Evolutionary conservation across 257 asterid genomes (phyloP).

Genomic region (Eucommia ulmoides): DNA sequence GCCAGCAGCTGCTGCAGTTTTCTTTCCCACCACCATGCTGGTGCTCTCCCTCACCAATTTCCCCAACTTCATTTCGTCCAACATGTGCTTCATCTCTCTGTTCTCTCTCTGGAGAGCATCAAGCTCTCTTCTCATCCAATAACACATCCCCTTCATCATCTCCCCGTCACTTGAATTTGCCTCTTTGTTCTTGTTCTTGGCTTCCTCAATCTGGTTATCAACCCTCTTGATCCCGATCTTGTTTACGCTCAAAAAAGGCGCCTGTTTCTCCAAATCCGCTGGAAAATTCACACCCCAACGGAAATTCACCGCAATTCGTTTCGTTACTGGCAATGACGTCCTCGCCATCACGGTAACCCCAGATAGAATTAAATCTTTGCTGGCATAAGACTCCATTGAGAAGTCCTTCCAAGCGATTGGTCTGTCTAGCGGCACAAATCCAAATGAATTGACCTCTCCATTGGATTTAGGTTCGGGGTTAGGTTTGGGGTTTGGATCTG

Average conservation of each 20-base stretch:
- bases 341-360: constrained; percentile 47
- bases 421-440: constrained; percentile 57
- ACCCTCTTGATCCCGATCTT: constrained; percentile 55
- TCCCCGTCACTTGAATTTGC: constrained; percentile 28
- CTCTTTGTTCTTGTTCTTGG: constrained; percentile 19
- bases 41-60: constrained; percentile 17
- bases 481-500: constrained; percentile 8
- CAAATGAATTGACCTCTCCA: constrained; percentile 32
- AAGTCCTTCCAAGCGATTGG: constrained; percentile 34
- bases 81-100: constrained; percentile 43
- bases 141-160: constrained; percentile 46
- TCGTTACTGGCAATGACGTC: constrained; percentile 52
- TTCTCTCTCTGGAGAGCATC: constrained; percentile 45
- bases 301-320: constrained; percentile 29
- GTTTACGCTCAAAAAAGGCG: constrained; percentile 55
- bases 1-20: constrained; percentile 14
- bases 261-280: constrained; percentile 26
- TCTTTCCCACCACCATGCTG: constrained; percentile 15
- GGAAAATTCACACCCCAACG: constrained; percentile 69
- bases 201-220: constrained; percentile 30
- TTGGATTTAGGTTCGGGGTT: constrained; percentile 6
- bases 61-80: constrained; percentile 44
- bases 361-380: constrained; percentile 31
- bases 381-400: constrained; percentile 13
- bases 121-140: constrained; percentile 74